Base-by-base conservation (phyloP, 1,139 yeast species). In the Starmera stellimalicola region DNA sequence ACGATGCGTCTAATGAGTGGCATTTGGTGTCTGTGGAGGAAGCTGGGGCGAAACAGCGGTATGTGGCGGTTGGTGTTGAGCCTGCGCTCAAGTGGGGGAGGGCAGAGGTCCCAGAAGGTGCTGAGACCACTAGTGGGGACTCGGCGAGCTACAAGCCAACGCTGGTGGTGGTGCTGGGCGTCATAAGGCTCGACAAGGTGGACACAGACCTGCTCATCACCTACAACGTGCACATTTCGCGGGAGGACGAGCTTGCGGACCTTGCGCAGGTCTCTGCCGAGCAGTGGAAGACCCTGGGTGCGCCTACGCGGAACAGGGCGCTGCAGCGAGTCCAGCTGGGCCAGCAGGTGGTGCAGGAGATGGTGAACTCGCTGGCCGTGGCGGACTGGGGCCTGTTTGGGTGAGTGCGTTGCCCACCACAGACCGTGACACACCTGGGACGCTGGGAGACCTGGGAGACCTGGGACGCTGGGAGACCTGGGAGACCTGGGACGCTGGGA, bases 201-300 rank as follows among this genome's bases (percentile, higher is more conserved):
- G 56, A 57, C 1, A 77, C 93, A 0, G 94, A 84, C 54, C 63
- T 78, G 2, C 50, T 82, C 33, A 55, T 82, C 14, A 69, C 81
- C 2, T 65, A 71, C 50, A 78, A 78, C 44, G 60, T 75, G 3
- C 81, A 84, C 4, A 42, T 61, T n/a, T 39, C 40, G 3, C 40
- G 44, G 8, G 37, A 36, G 2, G 34, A 35, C 6, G 58, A 56
- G 24, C 37, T 54, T 7, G 41, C 35, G 26, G 56, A 36, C 28
- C 43, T 50, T n/a, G n/a, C n/a, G n/a, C n/a, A n/a, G n/a, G n/a
- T n/a, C n/a, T n/a, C n/a, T n/a, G n/a, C n/a, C n/a, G n/a, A n/a
- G n/a, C n/a, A n/a, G n/a, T n/a, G n/a, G n/a, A n/a, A n/a, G n/a
- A n/a, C n/a, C n/a, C n/a, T n/a, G n/a, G n/a, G n/a, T n/a, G n/a